phyloP scores from a whole-genome alignment of 352 stramenopile species.

The Phytophthora megakarya region DNA sequence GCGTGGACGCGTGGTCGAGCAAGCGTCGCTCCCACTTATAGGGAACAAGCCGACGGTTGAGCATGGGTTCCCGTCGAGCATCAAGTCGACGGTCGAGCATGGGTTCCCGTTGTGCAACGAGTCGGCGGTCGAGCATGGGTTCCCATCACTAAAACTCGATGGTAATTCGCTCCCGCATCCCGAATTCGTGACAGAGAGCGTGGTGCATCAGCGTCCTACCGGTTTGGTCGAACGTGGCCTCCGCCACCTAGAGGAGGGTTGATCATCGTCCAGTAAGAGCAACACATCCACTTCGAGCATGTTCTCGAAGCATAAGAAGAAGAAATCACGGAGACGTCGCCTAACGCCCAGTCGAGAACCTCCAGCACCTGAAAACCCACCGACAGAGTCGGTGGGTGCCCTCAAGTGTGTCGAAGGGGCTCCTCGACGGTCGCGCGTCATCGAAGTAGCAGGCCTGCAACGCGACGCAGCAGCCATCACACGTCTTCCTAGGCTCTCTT shows the following conservation, averaged over 20 bases:
- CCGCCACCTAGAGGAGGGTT: slow-evolving; percentile 4
- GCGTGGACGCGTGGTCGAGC: no score
- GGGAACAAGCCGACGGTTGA: no score
- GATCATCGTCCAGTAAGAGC: no score
- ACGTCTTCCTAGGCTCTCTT: slow-evolving; percentile 2
- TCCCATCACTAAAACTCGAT: neutral
- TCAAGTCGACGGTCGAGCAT: no score
- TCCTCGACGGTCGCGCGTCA: neutral
- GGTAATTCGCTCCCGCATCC: no score
- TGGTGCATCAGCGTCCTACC: no score
- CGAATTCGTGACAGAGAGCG: no score
- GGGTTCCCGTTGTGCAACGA: neutral
- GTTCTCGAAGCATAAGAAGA: neutral
- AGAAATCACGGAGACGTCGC: no score
- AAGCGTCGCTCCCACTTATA: no score
- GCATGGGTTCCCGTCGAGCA: neutral
- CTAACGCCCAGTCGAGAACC: neutral
- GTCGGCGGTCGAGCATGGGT: slow-evolving; percentile 12
- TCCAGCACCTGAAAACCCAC: neutral
- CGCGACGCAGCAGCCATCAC: neutral
- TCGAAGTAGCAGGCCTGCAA: slow-evolving; percentile 7
- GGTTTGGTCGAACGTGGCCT: neutral
- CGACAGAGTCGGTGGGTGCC: neutral
- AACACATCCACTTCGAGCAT: neutral
- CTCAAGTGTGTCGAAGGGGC: neutral